These are phyloP conservation scores for Colletotrichum sublineola DNA, from an alignment of 2,329 filamentous ascomycete species.

Conservation along the genomic window DNA sequence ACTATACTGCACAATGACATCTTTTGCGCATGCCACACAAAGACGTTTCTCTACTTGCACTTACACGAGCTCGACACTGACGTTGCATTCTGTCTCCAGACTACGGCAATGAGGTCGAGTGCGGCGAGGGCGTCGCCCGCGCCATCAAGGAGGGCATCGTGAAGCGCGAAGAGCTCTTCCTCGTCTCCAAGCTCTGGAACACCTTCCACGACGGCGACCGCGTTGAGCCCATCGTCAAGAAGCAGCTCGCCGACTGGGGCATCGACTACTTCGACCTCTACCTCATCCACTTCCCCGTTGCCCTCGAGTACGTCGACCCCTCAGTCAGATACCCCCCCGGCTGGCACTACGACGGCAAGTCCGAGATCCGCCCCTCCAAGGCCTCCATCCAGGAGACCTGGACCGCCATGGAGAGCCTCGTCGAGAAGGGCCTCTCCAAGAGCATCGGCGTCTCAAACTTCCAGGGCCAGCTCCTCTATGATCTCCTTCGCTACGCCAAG, in stretches of 20 bases:
- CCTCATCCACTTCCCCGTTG: conserved; percentile 90
- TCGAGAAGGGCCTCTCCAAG: conserved; percentile 75
- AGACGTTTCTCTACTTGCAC: neutral
- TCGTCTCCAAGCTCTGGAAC: conserved; percentile 95
- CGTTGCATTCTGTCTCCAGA: conserved; percentile 60
- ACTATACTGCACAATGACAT: conserved; percentile 14
- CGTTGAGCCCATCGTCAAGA: conserved; percentile 80
- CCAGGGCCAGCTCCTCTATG: conserved; percentile 81
- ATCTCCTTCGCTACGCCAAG: conserved; percentile 82
- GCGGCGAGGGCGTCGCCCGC: conserved; percentile 80
- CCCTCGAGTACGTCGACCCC: conserved; percentile 88
- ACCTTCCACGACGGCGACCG: conserved; percentile 86
- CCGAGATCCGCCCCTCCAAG: conserved; percentile 73
- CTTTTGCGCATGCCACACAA: neutral
- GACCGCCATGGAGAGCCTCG: conserved; percentile 82
- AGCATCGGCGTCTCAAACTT: conserved; percentile 89
- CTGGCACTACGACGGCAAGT: conserved; percentile 76
- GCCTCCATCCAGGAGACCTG: conserved; percentile 86
- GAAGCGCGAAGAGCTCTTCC: conserved; percentile 89
- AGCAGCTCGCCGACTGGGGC: conserved; percentile 85
- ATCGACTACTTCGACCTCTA: conserved; percentile 92
- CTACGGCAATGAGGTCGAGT: conserved; percentile 86
- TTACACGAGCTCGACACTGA: conserved; percentile 5
- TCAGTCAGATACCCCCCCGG: conserved; percentile 82
- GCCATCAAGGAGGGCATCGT: conserved; percentile 86